A percentile compares a stretch with the other conserved stretches of the same genome.
Conservation (phyloP, 2,329 filamentous ascomycete species). For the Rutstroemia sp. region DNA sequence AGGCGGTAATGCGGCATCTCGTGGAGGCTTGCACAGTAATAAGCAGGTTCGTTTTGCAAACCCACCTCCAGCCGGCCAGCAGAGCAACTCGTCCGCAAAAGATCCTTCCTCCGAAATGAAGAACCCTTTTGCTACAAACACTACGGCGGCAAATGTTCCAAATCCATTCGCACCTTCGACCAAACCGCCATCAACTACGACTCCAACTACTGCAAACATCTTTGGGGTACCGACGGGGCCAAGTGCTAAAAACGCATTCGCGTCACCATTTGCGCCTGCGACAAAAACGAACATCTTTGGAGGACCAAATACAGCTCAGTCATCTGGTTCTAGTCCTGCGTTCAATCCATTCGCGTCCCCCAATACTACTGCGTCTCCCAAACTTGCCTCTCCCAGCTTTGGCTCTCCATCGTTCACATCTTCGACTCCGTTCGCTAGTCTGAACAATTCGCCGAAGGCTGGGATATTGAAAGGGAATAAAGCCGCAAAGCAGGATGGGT, state of each 20-base stretch:
- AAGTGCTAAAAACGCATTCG: background rate
- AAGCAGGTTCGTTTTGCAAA: conserved; percentile 25
- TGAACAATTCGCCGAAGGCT: background rate
- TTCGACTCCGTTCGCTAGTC: background rate
- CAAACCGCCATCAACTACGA: background rate
- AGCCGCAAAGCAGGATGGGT: background rate
- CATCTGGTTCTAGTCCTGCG: conserved; percentile 2
- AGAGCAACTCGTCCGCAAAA: background rate
- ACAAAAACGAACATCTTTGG: conserved; percentile 10
- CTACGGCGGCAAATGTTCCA: background rate
- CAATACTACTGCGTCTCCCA: background rate
- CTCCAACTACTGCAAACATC: background rate
- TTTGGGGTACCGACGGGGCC: conserved; percentile 1
- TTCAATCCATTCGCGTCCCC: conserved; percentile 10
- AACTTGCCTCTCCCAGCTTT: background rate
- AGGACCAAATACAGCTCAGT: background rate
- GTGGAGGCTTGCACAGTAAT: conserved; percentile 14
- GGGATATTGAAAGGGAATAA: background rate
- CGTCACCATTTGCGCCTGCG: conserved; percentile 2
- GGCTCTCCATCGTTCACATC: conserved; percentile 1
- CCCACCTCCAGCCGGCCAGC: conserved; percentile 2
- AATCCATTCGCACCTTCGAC: conserved; percentile 15
- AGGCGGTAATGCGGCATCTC: conserved; percentile 17
- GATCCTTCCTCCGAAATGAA: conserved; percentile 4
- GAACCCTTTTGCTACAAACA: background rate